phyloP scores from a whole-genome alignment of 2,329 filamentous ascomycete genomes.

The Ophiosphaerella herpotricha region DNA sequence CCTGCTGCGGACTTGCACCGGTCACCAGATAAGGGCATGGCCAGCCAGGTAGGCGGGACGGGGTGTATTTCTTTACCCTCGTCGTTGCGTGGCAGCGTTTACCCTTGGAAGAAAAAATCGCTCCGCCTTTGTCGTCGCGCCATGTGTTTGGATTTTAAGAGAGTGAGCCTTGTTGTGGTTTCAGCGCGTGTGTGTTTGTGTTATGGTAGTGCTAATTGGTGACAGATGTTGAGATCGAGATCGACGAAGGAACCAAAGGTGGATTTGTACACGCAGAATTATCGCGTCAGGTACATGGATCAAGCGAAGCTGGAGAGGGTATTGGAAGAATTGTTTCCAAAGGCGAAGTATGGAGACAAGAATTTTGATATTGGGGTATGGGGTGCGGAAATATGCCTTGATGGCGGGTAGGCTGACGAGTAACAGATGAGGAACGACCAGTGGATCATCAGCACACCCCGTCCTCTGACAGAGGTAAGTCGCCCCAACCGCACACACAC shows the following conservation, averaged over 20 bases:
- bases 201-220: too few species aligned
- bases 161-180: not conserved
- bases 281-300: too few species aligned
- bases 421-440: conserved; percentile 1
- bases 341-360: too few species aligned
- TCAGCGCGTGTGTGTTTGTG: too few species aligned
- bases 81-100: not conserved
- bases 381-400: not conserved
- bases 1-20: not conserved
- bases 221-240: too few species aligned
- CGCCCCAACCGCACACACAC: not conserved
- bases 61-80: not conserved
- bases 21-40: not conserved
- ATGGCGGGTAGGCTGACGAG: not conserved
- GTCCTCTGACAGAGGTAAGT: conserved; percentile 1
- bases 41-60: not conserved
- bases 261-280: too few species aligned
- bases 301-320: too few species aligned
- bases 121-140: not conserved
- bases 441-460: conserved; percentile 2
- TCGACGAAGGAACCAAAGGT: too few species aligned
- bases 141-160: conserved; percentile 1
- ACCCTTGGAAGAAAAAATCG: not conserved
- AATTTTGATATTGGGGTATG: too few species aligned
- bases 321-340: too few species aligned